Percentiles rank a stretch among this genome's conserved stretches.
phyloP scores from a whole-genome alignment of 1,284 basidiomycete genomes.

The Microbotryum intermedium region DNA sequence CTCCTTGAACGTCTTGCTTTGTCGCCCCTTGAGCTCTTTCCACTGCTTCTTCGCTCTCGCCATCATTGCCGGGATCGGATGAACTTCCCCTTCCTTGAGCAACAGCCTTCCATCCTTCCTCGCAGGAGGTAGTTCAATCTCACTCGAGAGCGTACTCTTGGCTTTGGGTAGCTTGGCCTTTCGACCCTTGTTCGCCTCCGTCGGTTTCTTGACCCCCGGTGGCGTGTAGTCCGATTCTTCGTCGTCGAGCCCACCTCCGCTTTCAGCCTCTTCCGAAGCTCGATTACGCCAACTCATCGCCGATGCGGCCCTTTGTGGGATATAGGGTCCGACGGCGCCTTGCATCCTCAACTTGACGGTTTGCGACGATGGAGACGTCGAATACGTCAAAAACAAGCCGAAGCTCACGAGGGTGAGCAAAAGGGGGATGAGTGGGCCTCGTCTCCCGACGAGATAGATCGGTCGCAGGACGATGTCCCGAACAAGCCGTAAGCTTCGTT shows the following conservation, averaged over 20 bases:
- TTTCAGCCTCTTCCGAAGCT: background rate
- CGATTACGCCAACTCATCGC: slow-evolving; percentile 20
- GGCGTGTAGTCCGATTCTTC: background rate
- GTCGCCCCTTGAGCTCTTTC: slow-evolving; percentile 53
- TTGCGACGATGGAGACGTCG: slow-evolving; percentile 19
- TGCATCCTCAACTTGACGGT: slow-evolving; percentile 23
- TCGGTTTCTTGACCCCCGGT: background rate
- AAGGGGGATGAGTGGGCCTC: slow-evolving; percentile 25
- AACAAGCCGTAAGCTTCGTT: slow-evolving; percentile 1
- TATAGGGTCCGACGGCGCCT: slow-evolving; percentile 29
- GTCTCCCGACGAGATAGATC: slow-evolving; percentile 22
- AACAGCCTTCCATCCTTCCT: slow-evolving; percentile 19
- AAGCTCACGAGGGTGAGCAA: slow-evolving; percentile 10
- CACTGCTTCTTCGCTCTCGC: slow-evolving; percentile 61
- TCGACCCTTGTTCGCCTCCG: background rate
- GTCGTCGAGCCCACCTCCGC: background rate
- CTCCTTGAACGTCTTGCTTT: slow-evolving; percentile 62
- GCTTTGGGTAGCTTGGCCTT: background rate
- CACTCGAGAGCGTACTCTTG: background rate
- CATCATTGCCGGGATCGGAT: slow-evolving; percentile 51
- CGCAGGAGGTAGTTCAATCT: slow-evolving; percentile 9
- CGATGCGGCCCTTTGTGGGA: slow-evolving; percentile 27
- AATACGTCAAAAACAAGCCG: slow-evolving; percentile 24
- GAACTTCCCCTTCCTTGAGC: slow-evolving; percentile 22
- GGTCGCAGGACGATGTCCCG: slow-evolving; percentile 25